phyloP scores from a whole-genome alignment of 2,329 filamentous ascomycete genomes.

The Cucurbitaria berberidis region DNA sequence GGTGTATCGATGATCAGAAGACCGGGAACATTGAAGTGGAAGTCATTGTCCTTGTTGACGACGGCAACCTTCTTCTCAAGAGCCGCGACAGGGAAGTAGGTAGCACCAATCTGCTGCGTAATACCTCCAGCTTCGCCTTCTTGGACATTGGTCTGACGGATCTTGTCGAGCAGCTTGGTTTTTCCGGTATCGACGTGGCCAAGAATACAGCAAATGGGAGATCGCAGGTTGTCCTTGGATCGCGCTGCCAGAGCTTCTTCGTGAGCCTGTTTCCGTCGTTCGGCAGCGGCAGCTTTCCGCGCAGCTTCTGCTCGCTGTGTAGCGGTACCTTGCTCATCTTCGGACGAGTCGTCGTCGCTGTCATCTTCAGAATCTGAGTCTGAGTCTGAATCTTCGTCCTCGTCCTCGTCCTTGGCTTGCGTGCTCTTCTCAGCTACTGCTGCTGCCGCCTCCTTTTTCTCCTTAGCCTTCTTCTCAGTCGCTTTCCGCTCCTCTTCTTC shows the following conservation, averaged over 20 bases:
- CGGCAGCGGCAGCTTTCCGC: constrained; percentile 86
- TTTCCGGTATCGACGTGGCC: constrained; percentile 99
- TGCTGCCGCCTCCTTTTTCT: constrained; percentile 30
- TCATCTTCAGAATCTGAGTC: constrained; percentile 50
- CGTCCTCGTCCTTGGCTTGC: constrained; percentile 24
- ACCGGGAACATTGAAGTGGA: constrained; percentile 98
- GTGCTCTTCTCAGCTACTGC: constrained; percentile 30
- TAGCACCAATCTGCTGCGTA: constrained; percentile 98
- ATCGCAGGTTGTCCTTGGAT: constrained; percentile 92
- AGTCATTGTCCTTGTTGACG: constrained; percentile 86
- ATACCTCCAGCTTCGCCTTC: constrained; percentile 99
- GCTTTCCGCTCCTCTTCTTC: constrained; percentile 64
- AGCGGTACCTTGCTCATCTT: constrained; percentile 78
- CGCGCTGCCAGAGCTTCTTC: constrained; percentile 89
- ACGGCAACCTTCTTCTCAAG: constrained; percentile 91
- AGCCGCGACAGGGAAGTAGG: constrained; percentile 96
- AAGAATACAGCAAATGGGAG: constrained; percentile 99
- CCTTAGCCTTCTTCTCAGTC: constrained; percentile 31
- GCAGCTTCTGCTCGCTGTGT: constrained; percentile 73
- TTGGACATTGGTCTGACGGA: constrained; percentile 97
- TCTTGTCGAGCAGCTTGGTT: constrained; percentile 98
- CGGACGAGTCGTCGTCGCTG: constrained; percentile 66
- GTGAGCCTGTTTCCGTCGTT: constrained; percentile 85
- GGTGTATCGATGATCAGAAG: constrained; percentile 97
- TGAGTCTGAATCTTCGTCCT: constrained; percentile 27